Base-by-base conservation (phyloP, 2,329 filamentous ascomycete genomes). In the Pseudonectria buxi region DNA sequence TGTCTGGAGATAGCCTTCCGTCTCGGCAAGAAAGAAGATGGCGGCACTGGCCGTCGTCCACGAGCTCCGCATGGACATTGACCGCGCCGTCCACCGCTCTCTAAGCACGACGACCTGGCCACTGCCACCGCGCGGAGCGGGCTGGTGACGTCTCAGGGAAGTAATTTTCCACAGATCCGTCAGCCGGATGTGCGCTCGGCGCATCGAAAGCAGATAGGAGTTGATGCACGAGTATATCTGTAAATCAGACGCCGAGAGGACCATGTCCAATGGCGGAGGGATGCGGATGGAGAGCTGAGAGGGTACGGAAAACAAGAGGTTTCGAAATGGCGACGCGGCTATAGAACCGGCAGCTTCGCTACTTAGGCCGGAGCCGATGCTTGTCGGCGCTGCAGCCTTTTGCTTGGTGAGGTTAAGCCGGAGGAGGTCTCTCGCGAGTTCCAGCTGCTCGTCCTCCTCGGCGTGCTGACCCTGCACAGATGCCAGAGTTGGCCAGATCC, bases 31-130 rank as follows among this genome's bases (percentile, higher is more conserved):
- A 48, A 96, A 84, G 63, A 95, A 95, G 4, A 94, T 76, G 2
- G 86, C 83, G 3, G 88, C 85, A 53, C 85, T 88, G 48, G 84
- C 83, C 0, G 86, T 94, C 0, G 88, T 90, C 92, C 92, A 98
- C 1, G 90, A 76, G 44, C 80, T 83, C 12, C 92, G 78, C 72
- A 94, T 83, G 1, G 76, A 72, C 24, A 71, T 69, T 4, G 75
- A 72, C 13, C 90, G 74, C 12, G 65, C 56, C 16, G 77, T 76
- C 46, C 80, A 76, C 33, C 84, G 74, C 47, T 75, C 64, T 18
- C 87, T 75, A 10, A 84, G 71, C 14, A 74, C 64, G 16, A 65
- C 67, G 12, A 86, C 72, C 41, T 76, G 74, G 13, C 72, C 69
- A 39, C 76, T 70, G 1, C 82, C 81, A 24, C 70, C 68, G 22